These are phyloP conservation scores for Taphrina flavorubra DNA, from an alignment of 1,139 yeast genomes.

Conservation along the genomic window DNA sequence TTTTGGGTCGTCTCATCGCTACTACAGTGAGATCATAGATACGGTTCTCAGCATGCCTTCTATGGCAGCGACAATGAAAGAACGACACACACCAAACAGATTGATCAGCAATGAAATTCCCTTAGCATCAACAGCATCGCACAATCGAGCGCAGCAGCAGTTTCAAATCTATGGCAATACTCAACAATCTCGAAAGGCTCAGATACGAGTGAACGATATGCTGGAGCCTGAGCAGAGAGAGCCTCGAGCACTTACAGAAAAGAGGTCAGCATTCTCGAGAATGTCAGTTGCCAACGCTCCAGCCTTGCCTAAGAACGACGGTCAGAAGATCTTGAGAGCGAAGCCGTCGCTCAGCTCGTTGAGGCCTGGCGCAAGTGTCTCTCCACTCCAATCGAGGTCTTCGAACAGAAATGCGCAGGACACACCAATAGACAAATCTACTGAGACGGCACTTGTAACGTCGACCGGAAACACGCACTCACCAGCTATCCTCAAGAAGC, in stretches of 20 bases:
- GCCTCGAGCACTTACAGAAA: not conserved
- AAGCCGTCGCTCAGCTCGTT: not conserved
- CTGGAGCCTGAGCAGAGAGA: conserved; percentile 9
- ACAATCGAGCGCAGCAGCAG: conserved; percentile 25
- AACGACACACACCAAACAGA: not conserved
- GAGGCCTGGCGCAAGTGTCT: not conserved
- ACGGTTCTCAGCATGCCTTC: not conserved
- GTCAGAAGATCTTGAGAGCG: not conserved
- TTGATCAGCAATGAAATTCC: not conserved
- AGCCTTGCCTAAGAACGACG: not conserved
- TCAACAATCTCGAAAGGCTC: not conserved
- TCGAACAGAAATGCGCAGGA: not conserved
- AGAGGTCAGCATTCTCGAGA: not conserved
- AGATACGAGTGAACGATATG: not conserved
- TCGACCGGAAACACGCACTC: not conserved
- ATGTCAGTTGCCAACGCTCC: not conserved
- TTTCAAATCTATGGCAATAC: conserved; percentile 8
- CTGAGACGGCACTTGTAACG: not conserved
- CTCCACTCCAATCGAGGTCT: not conserved
- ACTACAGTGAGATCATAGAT: too few relatives aligned
- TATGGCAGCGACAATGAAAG: not conserved
- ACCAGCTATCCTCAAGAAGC: not conserved
- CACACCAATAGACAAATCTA: not conserved
- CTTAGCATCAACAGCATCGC: not conserved
- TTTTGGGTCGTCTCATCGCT: too few relatives aligned